These are phyloP conservation scores for Insectozyma bohioensis DNA, from an alignment of 1,139 yeast genomes.

Conservation along the genomic window DNA sequence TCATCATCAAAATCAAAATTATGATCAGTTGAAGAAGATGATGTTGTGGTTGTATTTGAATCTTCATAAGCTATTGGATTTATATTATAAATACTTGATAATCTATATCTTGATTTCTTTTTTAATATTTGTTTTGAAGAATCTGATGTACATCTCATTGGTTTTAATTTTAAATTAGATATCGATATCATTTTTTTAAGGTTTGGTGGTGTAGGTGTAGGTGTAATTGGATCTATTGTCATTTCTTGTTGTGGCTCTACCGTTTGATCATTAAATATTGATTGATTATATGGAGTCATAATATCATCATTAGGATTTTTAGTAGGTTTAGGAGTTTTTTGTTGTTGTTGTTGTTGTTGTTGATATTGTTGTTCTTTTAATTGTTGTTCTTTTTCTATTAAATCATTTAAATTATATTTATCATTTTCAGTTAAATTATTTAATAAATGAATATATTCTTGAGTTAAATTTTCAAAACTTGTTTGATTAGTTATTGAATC, in stretches of 20 bases:
- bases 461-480: slow-evolving; percentile 48
- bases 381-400: slow-evolving; percentile 11
- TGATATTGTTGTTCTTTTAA: slow-evolving; percentile 11
- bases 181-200: slow-evolving; percentile 28
- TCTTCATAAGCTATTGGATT: slow-evolving; percentile 32
- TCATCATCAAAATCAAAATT: slow-evolving; percentile 4
- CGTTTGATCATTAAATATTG: too few species aligned
- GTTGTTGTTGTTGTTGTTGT: slow-evolving; percentile 12
- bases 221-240: background rate
- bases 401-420: background rate
- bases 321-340: background rate
- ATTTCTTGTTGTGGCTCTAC: background rate
- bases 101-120: slow-evolving; percentile 42
- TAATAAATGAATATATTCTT: slow-evolving; percentile 45
- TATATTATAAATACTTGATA: slow-evolving; percentile 39
- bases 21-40: slow-evolving; percentile 9
- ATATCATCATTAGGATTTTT: background rate
- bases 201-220: slow-evolving; percentile 16
- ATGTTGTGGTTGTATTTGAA: slow-evolving; percentile 10
- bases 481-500: slow-evolving; percentile 42
- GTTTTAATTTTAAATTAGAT: slow-evolving; percentile 42
- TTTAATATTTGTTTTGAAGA: slow-evolving; percentile 26
- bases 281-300: background rate
- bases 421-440: slow-evolving; percentile 13
- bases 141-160: slow-evolving; percentile 35